Evolutionary conservation across 164 flowering plant species (phyloP).

Genomic region (Nymphaea thermarum): DNA sequence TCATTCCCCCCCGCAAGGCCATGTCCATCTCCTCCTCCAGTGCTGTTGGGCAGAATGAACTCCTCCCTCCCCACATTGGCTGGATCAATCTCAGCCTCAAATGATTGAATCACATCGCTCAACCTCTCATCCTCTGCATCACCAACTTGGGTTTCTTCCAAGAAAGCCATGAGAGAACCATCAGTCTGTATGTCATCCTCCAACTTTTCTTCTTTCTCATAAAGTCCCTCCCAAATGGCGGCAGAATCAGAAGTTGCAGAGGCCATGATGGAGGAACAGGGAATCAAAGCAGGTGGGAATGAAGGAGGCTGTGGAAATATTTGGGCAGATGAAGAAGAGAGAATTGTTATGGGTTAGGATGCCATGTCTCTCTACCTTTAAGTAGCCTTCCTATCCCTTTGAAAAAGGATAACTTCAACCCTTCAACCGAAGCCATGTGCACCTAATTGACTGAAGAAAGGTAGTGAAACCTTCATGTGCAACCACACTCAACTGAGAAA

Average conservation of each 20-base stretch:
- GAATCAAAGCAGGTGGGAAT: not conserved
- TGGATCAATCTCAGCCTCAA: constrained; percentile 16
- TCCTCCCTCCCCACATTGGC: not conserved
- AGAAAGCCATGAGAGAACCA: constrained; percentile 12
- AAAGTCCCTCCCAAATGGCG: not conserved
- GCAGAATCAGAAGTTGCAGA: not conserved
- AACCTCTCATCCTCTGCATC: constrained; percentile 12
- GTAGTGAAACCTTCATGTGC: not conserved
- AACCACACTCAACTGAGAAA: not conserved
- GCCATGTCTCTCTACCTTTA: not conserved
- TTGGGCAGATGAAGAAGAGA: not conserved
- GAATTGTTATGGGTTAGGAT: not conserved
- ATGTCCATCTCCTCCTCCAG: constrained; percentile 1
- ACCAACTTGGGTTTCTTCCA: constrained; percentile 16
- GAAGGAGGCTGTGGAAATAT: not conserved
- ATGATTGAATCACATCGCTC: constrained; percentile 13
- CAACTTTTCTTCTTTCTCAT: not conserved
- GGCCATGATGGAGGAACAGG: not conserved
- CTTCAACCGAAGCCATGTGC: not conserved
- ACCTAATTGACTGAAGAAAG: not conserved
- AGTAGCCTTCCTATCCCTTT: not conserved
- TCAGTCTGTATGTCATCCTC: not conserved
- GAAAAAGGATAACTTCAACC: not conserved
- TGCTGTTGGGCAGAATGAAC: not conserved
- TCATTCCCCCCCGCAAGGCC: constrained; percentile 1